Evolutionary conservation across 2,329 filamentous ascomycete species (phyloP), one percentile per base, ranked within the genome.

Genomic region (Diaporthe citriasiana): DNA sequence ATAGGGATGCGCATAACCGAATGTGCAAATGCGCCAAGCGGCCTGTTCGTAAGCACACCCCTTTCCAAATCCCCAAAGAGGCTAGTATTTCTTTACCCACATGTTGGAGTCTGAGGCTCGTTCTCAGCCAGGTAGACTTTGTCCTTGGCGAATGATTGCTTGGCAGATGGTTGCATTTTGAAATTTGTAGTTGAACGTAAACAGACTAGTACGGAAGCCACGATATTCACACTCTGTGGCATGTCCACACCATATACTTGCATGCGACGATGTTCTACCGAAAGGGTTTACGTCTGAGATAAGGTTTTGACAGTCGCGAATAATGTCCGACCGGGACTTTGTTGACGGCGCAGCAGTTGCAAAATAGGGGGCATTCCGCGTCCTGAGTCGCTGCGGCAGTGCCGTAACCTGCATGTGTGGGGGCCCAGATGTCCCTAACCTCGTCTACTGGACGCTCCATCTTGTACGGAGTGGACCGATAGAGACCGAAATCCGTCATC

Each of bases 11-110:
- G 25, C 59, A 65, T 22, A 47, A 65, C 40, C 8, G 33, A 38
- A 33, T 25, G 7, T 60, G 57, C 38, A 45, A 42, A 63, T 22
- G 15, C 25, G 59, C 59, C 59, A 63, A 63, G 59, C 59, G 40
- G 38, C 40, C 9, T 45, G 25, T 63, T 63, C 40, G 38, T 45
- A 22, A 63, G 40, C 17, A 15, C 59, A 40, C 59, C 59, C 59
- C 40, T 63, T 63, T 47, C 59, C 15, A 63, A 5, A 2, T 13
- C 15, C 25, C 17, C 22, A n/a, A 22, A 30, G 17, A 40, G 38
- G n/a, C n/a, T n/a, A n/a, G 27, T 27, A 42, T 45, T 45, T 40
- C 19, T 47, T 45, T 63, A 30, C 25, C 38, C 59, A 30, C 2
- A 19, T 15, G 25, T 30, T 25, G 22, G 22, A 38, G 45, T 22